Evolutionary conservation across 495 filamentous ascomycete species (phyloP), one percentile per base, ranked within the genome.

Genomic region (Neohortaea acidophila): DNA sequence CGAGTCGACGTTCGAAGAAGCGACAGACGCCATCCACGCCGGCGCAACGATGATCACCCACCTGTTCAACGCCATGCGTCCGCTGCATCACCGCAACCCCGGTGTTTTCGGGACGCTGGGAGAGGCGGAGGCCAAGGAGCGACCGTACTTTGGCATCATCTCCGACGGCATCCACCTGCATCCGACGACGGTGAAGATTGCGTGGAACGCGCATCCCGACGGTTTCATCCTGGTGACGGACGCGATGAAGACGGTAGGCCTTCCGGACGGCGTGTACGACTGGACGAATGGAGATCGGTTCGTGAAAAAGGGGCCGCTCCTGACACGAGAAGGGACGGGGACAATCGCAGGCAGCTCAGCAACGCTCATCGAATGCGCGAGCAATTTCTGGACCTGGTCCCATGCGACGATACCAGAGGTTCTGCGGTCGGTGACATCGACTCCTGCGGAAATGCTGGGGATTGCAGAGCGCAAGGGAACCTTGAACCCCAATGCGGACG

Each of bases 51-150:
- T 84, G 80, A 72, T 91, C 23, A 92, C 84, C 1, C 84, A 92
- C 51, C 66, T 91, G 2, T 92, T 89, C 67, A 91, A 92, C 52
- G 84, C 82, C 12, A 91, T 91, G 82, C 69, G 73, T 4, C 80
- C 79, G 12, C 72, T 87, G 6, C 79, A 84, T 54, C 82, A 87
- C 63, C 77, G 83, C 25, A 79, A 85, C 54, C 82, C 83, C 0
- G 82, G 83, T 28, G 70, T 87, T 47, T 85, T 87, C 52, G 83
- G 84, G 15, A 64, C 85, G 0, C 59, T 92, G 0, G 73, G 72
- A 13, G 48, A 51, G 13, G 56, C 65, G 6, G 62, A 66, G 24
- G 55, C 52, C 24, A 44, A 58, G 4, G 57, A 58, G 7, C 57
- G 71, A 23, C 74, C 74, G 1, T 79, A 62, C 48, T 80, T 71